Evolutionary conservation across 768 basidiomycete genomes (phyloP).

Genomic region (Lentinula boryana): DNA sequence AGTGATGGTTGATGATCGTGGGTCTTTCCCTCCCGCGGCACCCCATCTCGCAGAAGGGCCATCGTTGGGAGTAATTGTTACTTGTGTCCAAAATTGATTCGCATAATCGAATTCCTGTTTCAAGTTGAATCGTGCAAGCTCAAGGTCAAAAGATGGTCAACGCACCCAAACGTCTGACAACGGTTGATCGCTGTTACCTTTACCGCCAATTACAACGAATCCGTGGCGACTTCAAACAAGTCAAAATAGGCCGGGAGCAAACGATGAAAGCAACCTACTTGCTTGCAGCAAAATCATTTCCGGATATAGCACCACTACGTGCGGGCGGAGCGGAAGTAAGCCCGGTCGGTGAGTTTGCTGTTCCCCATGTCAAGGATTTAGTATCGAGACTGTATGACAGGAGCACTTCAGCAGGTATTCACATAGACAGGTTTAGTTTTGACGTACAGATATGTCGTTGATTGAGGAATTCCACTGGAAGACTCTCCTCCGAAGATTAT

Average conservation of each 20-base stretch:
- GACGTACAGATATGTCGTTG: conserved; percentile 63
- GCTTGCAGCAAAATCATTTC: conserved; percentile 73
- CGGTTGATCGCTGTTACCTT: conserved; percentile 43
- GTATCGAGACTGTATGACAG: conserved; percentile 49
- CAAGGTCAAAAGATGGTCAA: conserved; percentile 6
- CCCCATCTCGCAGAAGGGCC: conserved; percentile 64
- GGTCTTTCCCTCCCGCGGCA: conserved; percentile 71
- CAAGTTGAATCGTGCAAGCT: conserved; percentile 8
- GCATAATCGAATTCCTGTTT: conserved; percentile 71
- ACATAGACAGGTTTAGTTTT: not conserved
- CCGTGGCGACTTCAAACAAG: conserved; percentile 54
- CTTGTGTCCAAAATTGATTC: conserved; percentile 71
- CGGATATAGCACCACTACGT: conserved; percentile 58
- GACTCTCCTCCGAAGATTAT: conserved; percentile 78
- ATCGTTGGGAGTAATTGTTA: conserved; percentile 38
- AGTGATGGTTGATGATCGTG: conserved; percentile 34
- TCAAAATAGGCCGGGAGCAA: conserved; percentile 4
- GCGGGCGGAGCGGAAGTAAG: conserved; percentile 48
- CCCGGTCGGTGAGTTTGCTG: conserved; percentile 44
- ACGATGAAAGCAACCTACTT: conserved; percentile 45
- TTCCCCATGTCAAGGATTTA: conserved; percentile 53
- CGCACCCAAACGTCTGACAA: conserved; percentile 74
- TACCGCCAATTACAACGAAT: conserved; percentile 71
- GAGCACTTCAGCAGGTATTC: conserved; percentile 7
- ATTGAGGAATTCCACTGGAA: conserved; percentile 53